Evolutionary conservation across 2,329 filamentous ascomycete species (phyloP), one percentile per base, ranked within the genome.

Genomic region (Hortaea sp.): DNA sequence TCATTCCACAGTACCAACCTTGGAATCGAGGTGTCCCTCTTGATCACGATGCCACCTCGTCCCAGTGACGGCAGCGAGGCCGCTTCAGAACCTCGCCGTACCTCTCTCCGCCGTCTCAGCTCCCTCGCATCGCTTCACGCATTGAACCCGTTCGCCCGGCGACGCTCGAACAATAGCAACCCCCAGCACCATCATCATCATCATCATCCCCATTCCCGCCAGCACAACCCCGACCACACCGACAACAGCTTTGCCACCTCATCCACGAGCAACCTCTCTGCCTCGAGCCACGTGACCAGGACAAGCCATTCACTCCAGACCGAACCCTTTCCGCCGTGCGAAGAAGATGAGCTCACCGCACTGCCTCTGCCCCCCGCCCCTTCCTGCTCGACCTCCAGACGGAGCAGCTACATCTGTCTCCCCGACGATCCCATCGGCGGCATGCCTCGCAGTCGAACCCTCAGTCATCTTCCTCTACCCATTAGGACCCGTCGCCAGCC

Each of bases 381-480:
- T 46, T 46, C 20, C 51, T 46, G 37, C 41, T 44, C 13, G 51
- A 45, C 49, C 38, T 48, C 49, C 13, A 42, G 40, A n/a, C 49
- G 56, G 7, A 56, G 56, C 51, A 63, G 57, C 44, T 64, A 63
- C 49, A 52, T 63, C 31, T 56, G 59, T 35, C 45, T 63, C 13
- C 57, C 57, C 5, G 58, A 64, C 43, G 57, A 64, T 39, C 57
- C 62, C 9, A 53, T 57, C 41, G 57, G 56, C 3, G 57, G 58
- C 10, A 58, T 66, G 54, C 60, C 62, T 29, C 54, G 60, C 40
- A 64, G 63, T 48, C 53, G 57, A 28, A 65, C 63, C 6, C 62
- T 65, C 46, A 64, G 63, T 50, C 63, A 64, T 43, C 51, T 66
- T 12, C 57, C 60, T 5, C 37, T 62, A n/a, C 60, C 61, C 1